Evolutionary conservation across 768 basidiomycete species (phyloP), one percentile per base, ranked within the genome.

Genomic region (Xanthoconium stramineum): DNA sequence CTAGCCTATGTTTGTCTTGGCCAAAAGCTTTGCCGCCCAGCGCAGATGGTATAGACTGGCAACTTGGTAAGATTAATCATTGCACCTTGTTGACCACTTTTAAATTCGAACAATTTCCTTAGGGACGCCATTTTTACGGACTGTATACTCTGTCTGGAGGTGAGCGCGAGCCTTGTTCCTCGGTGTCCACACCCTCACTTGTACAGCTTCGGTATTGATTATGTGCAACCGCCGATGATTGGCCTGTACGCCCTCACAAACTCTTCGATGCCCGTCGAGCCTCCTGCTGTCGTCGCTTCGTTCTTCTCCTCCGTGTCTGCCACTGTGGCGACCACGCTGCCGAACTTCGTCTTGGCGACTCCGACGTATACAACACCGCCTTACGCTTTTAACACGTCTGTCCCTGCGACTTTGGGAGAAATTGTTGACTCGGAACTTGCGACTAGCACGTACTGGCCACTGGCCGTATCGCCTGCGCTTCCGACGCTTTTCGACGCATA

Each of bases 71-170:
- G 70, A 56, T n/a, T 7, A 17, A 12, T 5, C 11, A 15, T 13
- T 32, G 1, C 3, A 44, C 14, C 36, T 12, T 17, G 8, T 33
- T 10, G 20, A 36, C 13, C 6, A 10, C 1, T 43, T 52, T 36
- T 39, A 32, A 19, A 62, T 24, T 24, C 29, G 7, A 33, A 24
- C 8, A 35, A 35, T 24, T 44, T 58, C 2, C 20, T 6, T 52
- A 86, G 86, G 87, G 20, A 68, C 80, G 1, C 77, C 85, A 0
- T 91, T 91, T 67, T 64, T 92, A 52, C 78, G 84, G 35, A 88
- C 87, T 3, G 88, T 91, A 0, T 92, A 91, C 67, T 85, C 87
- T 6, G 75, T 91, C 39, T 91, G 82, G 77, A 90, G 86, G 89
- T 87, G 59, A 57, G 66, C 10, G 39, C 6, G 15, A 33, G 35